Conservation (phyloP, 2,329 filamentous ascomycete species). For the Penicillium sp. region DNA sequence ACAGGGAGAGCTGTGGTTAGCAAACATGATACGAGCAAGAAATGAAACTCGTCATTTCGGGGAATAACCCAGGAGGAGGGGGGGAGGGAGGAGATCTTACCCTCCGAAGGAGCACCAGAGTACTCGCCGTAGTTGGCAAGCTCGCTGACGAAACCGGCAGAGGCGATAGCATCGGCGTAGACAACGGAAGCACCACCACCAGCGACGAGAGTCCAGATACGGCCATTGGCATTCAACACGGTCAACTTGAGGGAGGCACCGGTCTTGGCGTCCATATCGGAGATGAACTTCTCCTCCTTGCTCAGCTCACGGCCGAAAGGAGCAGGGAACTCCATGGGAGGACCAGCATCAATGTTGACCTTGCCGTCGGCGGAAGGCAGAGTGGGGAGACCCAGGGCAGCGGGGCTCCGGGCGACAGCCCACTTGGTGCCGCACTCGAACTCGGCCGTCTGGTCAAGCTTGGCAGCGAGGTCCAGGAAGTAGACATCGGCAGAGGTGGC, state of each 20-base stretch:
- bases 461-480: slow-evolving; percentile 97
- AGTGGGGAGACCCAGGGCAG: slow-evolving; percentile 75
- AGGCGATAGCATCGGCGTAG: slow-evolving; percentile 97
- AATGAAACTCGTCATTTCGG: too few relatives aligned
- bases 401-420: slow-evolving; percentile 88
- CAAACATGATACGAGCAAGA: too few relatives aligned
- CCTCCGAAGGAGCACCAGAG: slow-evolving; percentile 94
- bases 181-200: slow-evolving; percentile 99
- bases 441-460: slow-evolving; percentile 97
- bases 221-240: slow-evolving; percentile 82
- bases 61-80: too few relatives aligned
- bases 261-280: slow-evolving; percentile 97
- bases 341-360: slow-evolving; percentile 90
- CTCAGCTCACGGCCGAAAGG: slow-evolving; percentile 96
- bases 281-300: slow-evolving; percentile 99
- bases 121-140: slow-evolving; percentile 99
- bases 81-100: background rate
- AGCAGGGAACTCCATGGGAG: slow-evolving; percentile 97
- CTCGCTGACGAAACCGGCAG: slow-evolving; percentile 88
- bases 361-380: slow-evolving; percentile 61
- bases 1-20: background rate
- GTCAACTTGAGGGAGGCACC: slow-evolving; percentile 98
- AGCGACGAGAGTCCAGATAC: slow-evolving; percentile 96
- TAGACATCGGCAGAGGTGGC: slow-evolving; percentile 89
- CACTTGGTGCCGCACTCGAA: slow-evolving; percentile 99